Evolutionary conservation across 2,329 filamentous ascomycete species (phyloP), one percentile per base, ranked within the genome.

Genomic region (Graphium sp.): DNA sequence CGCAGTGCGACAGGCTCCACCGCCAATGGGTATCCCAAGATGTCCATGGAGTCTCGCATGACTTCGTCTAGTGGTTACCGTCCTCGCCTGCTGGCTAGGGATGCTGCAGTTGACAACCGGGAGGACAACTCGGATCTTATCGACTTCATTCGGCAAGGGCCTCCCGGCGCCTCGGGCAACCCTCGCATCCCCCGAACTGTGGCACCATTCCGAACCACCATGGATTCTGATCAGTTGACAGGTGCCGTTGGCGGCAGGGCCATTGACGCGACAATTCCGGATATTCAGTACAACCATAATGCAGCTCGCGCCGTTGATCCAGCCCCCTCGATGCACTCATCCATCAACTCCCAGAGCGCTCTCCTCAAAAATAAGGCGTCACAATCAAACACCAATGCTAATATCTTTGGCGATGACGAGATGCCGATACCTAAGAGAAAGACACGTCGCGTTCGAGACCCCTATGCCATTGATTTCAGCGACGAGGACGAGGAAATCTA

Each of bases 61-160:
- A 37, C 43, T 20, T 49, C 52, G 7, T 47, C 52, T 5, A 44
- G 49, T 12, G 53, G 51, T 30, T 60, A 47, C 35, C 57, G 64
- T 32, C 57, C 55, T 26, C 69, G 67, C 34, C 62, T 78, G 26
- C 66, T 78, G 48, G 74, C 87, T 33, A 77, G 83, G 27, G 74
- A 83, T 35, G 70, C 81, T 21, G 60, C 64, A 23, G 63, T 72
- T 11, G 63, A 73, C 28, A 57, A 56, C 32, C 62, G 60, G 29
- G 70, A 71, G 28, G 74, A 75, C 37, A 91, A 75, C 32, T 79
- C 81, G 9, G 89, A 94, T 35, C 57, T 98, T 33, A 93, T 94
- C 38, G 85, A 95, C 46, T 95, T 98, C 48, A 91, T 98, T 38
- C 75, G 85, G 25, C 75, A 82, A 45, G 87, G 85, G 1, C 84